phyloP scores from a whole-genome alignment of 202 grass and related monocot genomes.

The Setaria italica region DNA sequence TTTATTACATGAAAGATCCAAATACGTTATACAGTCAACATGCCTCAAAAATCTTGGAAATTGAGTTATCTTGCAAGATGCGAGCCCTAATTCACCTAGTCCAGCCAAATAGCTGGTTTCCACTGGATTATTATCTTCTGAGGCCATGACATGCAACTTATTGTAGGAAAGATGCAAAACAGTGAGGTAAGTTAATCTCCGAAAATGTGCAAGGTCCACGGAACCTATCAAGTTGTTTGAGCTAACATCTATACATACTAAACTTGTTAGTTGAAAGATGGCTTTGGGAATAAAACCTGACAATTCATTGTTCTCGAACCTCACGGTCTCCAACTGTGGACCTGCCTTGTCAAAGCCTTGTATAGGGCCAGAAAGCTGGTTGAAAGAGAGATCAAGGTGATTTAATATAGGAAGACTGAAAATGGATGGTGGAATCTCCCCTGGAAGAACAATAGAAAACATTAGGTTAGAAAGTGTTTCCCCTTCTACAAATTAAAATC shows the following conservation, averaged over 20 bases:
- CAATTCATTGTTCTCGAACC: not conserved
- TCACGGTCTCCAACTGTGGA: not conserved
- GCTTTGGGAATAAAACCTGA: not conserved
- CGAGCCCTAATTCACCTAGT: accelerated
- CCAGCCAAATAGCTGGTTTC: not conserved
- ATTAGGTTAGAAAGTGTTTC: too few species aligned
- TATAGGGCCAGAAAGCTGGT: constrained; percentile 42
- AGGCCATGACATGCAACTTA: constrained; percentile 16
- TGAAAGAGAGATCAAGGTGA: not conserved
- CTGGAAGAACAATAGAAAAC: constrained; percentile 1
- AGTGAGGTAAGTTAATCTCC: accelerated
- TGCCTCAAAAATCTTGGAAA: constrained; percentile 4
- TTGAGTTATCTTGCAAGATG: not conserved
- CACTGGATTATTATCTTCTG: not conserved
- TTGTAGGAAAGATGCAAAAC: constrained; percentile 10
- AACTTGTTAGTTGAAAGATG: not conserved
- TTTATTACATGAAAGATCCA: constrained; percentile 54
- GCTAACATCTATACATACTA: not conserved
- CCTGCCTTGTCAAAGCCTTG: not conserved
- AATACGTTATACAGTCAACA: not conserved
- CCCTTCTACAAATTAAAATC: too few species aligned
- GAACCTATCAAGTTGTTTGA: constrained; percentile 4
- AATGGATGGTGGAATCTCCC: constrained; percentile 9
- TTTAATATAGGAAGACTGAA: constrained; percentile 28
- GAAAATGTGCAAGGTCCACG: not conserved